Base-by-base conservation (phyloP, 768 basidiomycete genomes). In the Termitomyces sp. region DNA sequence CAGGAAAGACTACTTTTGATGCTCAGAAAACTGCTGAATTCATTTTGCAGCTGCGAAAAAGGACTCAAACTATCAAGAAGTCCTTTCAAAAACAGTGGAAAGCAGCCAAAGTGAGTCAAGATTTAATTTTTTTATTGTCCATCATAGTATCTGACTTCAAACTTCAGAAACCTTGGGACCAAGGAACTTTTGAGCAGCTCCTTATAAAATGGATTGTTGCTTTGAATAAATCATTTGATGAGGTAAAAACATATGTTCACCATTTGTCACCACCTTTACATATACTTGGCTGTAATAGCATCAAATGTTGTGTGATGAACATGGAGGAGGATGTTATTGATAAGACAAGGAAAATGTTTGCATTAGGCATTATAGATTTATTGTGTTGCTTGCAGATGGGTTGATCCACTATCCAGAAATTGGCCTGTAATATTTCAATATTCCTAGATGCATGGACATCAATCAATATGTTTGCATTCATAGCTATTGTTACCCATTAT, bases 361-460 rank as follows among this genome's bases (percentile, higher is more conserved):
- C 49, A 1, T 42, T 45, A 45, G 42, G 48, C 32, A 5, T 13
- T 28, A 6, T 28, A 6, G 28, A 28, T 28, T 28, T 3, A 6
- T 28, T 6, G 3, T 28, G 28, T 3, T 28, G 28, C 28, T 28
- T n/a, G n/a, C n/a, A n/a, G n/a, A n/a, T n/a, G n/a, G n/a, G 28
- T 6, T 28, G 28, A 28, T 28, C 14, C n/a, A 16, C 38, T 20
- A 44, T 33, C 26, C 36, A 68, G 67, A 52, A 60, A 51, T 57
- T 63, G 44, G 32, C 57, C 28, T 28, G 28, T 6, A 28, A 28
- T 4, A 28, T 28, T 28, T 14, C 36, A 1, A 54, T 66, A 12
- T 68, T 58, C 1, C 57, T 69, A 20, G 64, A 69, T 49, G 63
- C 61, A 14, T 69, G 67, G 68, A 66, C 68, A 24, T 69, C 68